Base-by-base conservation (phyloP, 306 rosid species). In the Comarum palustre region DNA sequence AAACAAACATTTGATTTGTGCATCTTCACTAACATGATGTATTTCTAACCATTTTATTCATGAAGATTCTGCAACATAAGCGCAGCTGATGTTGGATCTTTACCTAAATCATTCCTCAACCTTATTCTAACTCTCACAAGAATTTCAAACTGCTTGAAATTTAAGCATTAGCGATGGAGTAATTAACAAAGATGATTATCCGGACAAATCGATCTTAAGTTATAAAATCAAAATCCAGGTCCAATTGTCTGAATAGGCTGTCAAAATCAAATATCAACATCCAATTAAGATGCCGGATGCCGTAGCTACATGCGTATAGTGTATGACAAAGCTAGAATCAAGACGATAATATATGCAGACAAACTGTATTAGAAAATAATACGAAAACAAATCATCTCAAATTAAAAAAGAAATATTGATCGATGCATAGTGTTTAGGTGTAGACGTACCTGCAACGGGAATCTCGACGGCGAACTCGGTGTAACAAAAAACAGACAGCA, bases 401-500 rank as follows among this genome's bases (percentile, higher is more conserved):
- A n/a, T 38, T 7, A 38, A 29, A 20, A 12, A 51, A 43, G 42
- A 3, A 32, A 5, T 7, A 14, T 3, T 4, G 46, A 14, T 3
- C 2, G 46, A 52, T 12, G 20, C 15, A 7, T 36, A 9, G 27
- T 17, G 17, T 9, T 1, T 4, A 9, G 61, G 12, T 9, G 12
- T 8, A 39, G 15, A 2, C 8, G 7, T 67, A 90, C 98, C 98
- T 51, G 98, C 98, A 14, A 84, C 90, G 1, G 98, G 98, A 0
- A 93, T 93, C 80, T 93, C 97, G 0, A 93, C 86, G 9, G 98
- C 97, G 41, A 93, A 93, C 80, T 93, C 98, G 0, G 97, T 90
- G 84, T 93, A 93, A 32, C 98, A 93, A 75, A 93, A 93, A 19
- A 90, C 98, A 2, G 98, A 93, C 16, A 93, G 86, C 90, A 93